Conservation (phyloP, 441 rosid species). For the Kokia cookei region DNA sequence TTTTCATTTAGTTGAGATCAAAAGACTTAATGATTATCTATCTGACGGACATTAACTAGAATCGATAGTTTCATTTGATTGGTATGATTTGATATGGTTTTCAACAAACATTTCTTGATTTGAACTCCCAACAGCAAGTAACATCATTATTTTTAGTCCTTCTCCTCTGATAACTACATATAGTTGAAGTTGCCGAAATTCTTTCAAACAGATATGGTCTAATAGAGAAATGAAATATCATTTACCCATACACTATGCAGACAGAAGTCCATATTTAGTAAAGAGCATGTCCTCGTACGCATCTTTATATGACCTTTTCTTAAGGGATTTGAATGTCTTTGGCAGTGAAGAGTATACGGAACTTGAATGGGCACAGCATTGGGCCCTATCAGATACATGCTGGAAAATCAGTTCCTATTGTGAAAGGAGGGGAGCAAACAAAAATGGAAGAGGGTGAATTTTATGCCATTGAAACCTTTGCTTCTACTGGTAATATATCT, state of each 20-base stretch:
- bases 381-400: conserved; percentile 95
- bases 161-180: neutral
- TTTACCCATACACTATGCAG: neutral
- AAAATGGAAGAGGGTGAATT: conserved; percentile 99
- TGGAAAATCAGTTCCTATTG: conserved; percentile 91
- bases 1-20: neutral
- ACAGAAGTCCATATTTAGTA: neutral
- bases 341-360: conserved; percentile 89
- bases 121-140: neutral
- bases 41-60: neutral
- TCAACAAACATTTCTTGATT: neutral
- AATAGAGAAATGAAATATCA: neutral
- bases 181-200: neutral
- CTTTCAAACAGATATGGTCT: neutral
- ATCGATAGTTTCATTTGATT: neutral
- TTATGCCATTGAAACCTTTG: conserved; percentile 93
- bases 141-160: neutral
- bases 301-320: neutral
- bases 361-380: conserved; percentile 91
- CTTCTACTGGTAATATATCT: conserved; percentile 66
- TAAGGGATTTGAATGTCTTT: neutral
- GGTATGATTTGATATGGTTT: neutral
- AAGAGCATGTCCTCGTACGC: neutral
- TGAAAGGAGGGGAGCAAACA: conserved; percentile 97
- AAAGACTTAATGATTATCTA: neutral